Evolutionary conservation across 768 basidiomycete species (phyloP).

Genomic region (Favolaschia claudopus): DNA sequence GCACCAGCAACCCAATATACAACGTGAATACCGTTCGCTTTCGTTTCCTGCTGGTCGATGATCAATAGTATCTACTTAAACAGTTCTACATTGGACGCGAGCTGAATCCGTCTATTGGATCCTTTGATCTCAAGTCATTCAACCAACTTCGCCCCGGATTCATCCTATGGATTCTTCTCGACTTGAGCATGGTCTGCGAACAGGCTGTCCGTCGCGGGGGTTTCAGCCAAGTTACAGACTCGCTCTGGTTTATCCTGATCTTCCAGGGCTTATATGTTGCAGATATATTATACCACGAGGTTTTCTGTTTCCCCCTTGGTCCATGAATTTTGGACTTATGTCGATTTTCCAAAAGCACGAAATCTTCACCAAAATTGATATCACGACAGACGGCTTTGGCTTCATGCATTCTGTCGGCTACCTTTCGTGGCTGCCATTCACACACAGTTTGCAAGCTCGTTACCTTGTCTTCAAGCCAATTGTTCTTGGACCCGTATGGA

Average conservation of each 20-base stretch:
- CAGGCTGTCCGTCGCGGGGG: slow-evolving; percentile 84
- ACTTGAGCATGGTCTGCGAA: slow-evolving; percentile 89
- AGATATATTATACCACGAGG: slow-evolving; percentile 92
- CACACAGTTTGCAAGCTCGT: slow-evolving; percentile 91
- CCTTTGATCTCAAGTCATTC: slow-evolving; percentile 67
- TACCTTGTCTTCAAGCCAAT: slow-evolving; percentile 91
- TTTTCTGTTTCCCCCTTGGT: slow-evolving; percentile 32
- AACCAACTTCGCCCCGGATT: slow-evolving; percentile 90
- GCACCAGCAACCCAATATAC: slow-evolving; percentile 85
- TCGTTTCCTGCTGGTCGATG: not conserved
- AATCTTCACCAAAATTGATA: slow-evolving; percentile 95
- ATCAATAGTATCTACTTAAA: not conserved
- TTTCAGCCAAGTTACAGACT: slow-evolving; percentile 74
- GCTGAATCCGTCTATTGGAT: slow-evolving; percentile 88
- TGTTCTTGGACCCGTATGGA: slow-evolving; percentile 71
- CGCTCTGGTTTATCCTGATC: slow-evolving; percentile 86
- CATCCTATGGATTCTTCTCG: slow-evolving; percentile 89
- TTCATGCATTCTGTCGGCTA: slow-evolving; percentile 97
- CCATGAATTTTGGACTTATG: not conserved
- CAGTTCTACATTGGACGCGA: slow-evolving; percentile 94
- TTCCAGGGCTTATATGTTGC: slow-evolving; percentile 90
- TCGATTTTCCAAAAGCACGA: slow-evolving; percentile 65
- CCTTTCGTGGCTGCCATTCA: slow-evolving; percentile 92
- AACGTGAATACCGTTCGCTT: slow-evolving; percentile 71
- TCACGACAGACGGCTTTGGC: slow-evolving; percentile 95